These are phyloP conservation scores for Phytophthora uliginosa DNA, from an alignment of 352 stramenopile species.

Conservation along the genomic window DNA sequence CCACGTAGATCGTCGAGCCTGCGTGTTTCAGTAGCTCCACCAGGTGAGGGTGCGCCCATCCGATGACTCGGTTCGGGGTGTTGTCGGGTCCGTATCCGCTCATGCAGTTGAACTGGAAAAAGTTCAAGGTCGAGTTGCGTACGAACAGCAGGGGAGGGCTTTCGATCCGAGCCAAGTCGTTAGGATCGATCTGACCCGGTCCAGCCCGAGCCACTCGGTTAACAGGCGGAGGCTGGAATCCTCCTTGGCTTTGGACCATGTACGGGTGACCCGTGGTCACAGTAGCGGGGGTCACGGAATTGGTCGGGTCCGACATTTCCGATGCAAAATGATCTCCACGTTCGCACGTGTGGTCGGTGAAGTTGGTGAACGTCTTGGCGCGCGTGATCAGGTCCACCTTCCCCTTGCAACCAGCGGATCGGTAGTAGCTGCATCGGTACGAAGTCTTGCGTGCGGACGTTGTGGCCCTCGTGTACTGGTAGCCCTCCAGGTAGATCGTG, in stretches of 20 bases:
- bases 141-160: conserved; percentile 3
- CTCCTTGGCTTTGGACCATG: background rate
- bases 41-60: conserved; percentile 21
- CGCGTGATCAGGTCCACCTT: conserved; percentile 16
- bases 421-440: conserved; percentile 26
- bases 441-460: conserved; percentile 14
- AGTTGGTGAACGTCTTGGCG: conserved; percentile 11
- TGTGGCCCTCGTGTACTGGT: conserved; percentile 3
- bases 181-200: background rate
- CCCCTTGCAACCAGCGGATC: conserved; percentile 10
- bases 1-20: conserved; percentile 28
- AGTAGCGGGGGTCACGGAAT: background rate
- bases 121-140: conserved; percentile 5
- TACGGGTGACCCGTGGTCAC: background rate
- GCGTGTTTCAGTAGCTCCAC: conserved; percentile 19
- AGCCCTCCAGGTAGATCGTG: conserved; percentile 10
- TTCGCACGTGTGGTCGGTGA: conserved; percentile 7
- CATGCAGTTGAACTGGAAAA: conserved; percentile 19
- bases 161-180: conserved; percentile 2
- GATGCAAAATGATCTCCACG: background rate
- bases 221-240: background rate
- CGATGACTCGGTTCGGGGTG: conserved; percentile 14
- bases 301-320: background rate
- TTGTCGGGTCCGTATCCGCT: conserved; percentile 8
- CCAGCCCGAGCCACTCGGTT: background rate